These are phyloP conservation scores for Ramaria rubella DNA, from an alignment of 768 basidiomycete species.

Conservation along the genomic window DNA sequence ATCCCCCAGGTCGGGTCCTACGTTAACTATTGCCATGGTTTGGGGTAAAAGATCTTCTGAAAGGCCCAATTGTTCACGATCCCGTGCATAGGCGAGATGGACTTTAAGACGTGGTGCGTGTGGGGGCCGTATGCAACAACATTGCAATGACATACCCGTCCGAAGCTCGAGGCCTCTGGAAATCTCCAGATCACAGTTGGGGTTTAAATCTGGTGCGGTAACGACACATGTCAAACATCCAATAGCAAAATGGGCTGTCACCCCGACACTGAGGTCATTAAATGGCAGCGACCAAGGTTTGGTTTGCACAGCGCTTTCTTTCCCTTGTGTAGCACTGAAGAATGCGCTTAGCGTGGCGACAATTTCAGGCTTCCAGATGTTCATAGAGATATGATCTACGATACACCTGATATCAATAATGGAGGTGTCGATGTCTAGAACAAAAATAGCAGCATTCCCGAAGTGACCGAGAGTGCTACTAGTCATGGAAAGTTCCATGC, in stretches of 20 bases:
- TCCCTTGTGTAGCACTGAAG: conserved; percentile 30
- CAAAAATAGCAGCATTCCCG: conserved; percentile 42
- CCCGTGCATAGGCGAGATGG: conserved; percentile 29
- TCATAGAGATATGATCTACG: conserved; percentile 44
- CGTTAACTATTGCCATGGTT: conserved; percentile 36
- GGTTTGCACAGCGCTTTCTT: not conserved
- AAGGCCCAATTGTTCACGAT: conserved; percentile 49
- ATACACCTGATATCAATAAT: conserved; percentile 42
- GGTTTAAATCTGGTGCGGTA: conserved; percentile 78
- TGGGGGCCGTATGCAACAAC: not conserved
- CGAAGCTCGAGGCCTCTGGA: conserved; percentile 62
- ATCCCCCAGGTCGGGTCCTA: conserved; percentile 19
- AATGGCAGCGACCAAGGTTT: conserved; percentile 11
- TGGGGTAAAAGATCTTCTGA: conserved; percentile 45
- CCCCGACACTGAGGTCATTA: conserved; percentile 46
- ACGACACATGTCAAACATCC: conserved; percentile 59
- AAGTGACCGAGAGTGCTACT: conserved; percentile 55
- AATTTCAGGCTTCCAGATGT: conserved; percentile 61
- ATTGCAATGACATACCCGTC: conserved; percentile 47
- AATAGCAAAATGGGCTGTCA: conserved; percentile 51
- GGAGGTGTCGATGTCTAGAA: conserved; percentile 58
- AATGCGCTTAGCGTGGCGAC: conserved; percentile 49
- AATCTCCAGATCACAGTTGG: conserved; percentile 54
- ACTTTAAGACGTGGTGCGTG: conserved; percentile 31
- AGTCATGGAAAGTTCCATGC: conserved; percentile 20